Conservation (phyloP, 768 basidiomycete genomes). For the Mycena venus region DNA sequence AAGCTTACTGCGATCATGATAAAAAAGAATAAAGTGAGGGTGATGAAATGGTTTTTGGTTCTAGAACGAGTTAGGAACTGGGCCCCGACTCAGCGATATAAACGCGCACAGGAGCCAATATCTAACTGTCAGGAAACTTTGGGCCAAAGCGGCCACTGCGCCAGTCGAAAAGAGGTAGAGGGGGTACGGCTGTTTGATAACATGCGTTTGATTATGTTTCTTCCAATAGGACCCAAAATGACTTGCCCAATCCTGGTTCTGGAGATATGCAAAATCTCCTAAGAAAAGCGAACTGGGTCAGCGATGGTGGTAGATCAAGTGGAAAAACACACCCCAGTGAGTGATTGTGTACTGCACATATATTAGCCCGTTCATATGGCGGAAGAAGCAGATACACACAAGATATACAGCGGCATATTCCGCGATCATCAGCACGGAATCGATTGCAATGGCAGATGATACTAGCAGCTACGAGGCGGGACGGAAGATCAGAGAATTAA, state of each 20-base stretch:
- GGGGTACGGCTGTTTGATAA: neutral
- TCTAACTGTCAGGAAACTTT: neutral
- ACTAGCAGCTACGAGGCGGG: conserved; percentile 13
- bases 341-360: conserved; percentile 18
- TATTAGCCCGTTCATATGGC: conserved; percentile 5
- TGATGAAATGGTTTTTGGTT: conserved; percentile 7
- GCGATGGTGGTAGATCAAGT: neutral
- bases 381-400: conserved; percentile 12
- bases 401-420: too few relatives aligned
- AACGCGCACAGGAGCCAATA: conserved; percentile 10
- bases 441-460: conserved; percentile 11
- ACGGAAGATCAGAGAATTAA: conserved; percentile 15
- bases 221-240: conserved; percentile 1
- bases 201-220: conserved; percentile 8
- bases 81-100: neutral
- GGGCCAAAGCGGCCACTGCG: conserved; percentile 6
- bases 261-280: conserved; percentile 4
- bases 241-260: conserved; percentile 18
- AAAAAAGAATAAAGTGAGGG: conserved; percentile 3
- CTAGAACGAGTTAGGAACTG: neutral
- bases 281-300: neutral
- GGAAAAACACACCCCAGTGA: conserved; percentile 19
- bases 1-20: conserved; percentile 5
- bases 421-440: conserved; percentile 16
- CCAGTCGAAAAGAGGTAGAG: conserved; percentile 16